phyloP scores from a whole-genome alignment of 495 filamentous ascomycete genomes.

The Cryomyces minteri region DNA sequence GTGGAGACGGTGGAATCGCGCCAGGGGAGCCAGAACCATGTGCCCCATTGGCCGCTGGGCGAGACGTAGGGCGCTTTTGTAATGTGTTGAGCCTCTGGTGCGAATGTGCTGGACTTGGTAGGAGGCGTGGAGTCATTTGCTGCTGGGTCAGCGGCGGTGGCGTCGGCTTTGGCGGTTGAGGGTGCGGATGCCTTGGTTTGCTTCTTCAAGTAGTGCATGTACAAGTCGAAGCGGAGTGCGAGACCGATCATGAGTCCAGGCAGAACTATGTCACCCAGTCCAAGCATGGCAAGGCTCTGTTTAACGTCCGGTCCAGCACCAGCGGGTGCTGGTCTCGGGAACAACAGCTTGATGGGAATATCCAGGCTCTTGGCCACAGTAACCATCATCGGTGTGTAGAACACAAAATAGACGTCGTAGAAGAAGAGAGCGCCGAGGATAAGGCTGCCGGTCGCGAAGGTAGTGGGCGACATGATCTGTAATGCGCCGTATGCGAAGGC shows the following conservation, averaged over 20 bases:
- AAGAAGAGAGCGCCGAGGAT: slow-evolving; percentile 68
- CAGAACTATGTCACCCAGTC: slow-evolving; percentile 85
- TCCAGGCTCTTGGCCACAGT: slow-evolving; percentile 83
- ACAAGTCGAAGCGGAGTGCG: slow-evolving; percentile 80
- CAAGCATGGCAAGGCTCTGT: slow-evolving; percentile 56
- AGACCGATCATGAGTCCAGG: slow-evolving; percentile 83
- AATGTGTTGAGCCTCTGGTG: background rate
- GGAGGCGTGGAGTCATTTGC: slow-evolving; percentile 3
- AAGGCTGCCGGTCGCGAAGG: slow-evolving; percentile 62
- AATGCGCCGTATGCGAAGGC: slow-evolving; percentile 70
- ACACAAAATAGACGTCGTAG: slow-evolving; percentile 95
- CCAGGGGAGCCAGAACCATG: slow-evolving; percentile 55
- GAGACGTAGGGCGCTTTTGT: slow-evolving; percentile 38
- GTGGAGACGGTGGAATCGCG: slow-evolving; percentile 20
- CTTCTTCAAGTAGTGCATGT: slow-evolving; percentile 54
- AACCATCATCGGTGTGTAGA: slow-evolving; percentile 95
- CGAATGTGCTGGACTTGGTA: background rate
- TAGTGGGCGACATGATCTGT: slow-evolving; percentile 76
- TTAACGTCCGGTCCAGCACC: slow-evolving; percentile 20
- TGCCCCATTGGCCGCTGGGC: slow-evolving; percentile 59
- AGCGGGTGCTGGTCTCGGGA: slow-evolving; percentile 41
- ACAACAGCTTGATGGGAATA: slow-evolving; percentile 83
- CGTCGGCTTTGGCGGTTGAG: background rate
- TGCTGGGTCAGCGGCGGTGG: background rate
- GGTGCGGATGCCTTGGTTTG: slow-evolving; percentile 14